Evolutionary conservation across 306 rosid species (phyloP), one percentile per base, ranked within the genome.

Genomic region (Quercus mongolica): DNA sequence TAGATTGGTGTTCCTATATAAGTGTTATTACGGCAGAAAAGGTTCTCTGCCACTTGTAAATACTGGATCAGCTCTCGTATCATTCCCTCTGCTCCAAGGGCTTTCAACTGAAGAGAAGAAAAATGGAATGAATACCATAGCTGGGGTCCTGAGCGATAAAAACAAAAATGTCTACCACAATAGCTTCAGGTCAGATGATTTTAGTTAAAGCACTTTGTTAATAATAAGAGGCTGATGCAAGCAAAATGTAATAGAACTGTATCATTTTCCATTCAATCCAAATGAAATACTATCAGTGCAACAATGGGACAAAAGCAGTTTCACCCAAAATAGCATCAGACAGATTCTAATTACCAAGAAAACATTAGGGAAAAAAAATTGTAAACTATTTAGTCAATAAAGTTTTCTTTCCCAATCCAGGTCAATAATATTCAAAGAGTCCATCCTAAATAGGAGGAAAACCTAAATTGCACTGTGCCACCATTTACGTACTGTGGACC

Each of bases 51-150:
- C 80, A 82, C 83, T 9, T 82, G 79, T 74, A 94, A 89, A 84
- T 91, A 91, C 56, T 87, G 88, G 78, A 92, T 79, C 84, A 92
- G 71, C 81, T 82, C 91, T 82, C 67, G 78, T 77, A 79, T 86
- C 97, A 94, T 94, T 74, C 91, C 89, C 83, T 92, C 97, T 74
- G 87, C 86, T 79, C 98, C 98, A 62, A 94, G 86, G 85, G 93
- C 94, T 71, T 78, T 91, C 86, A 94, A 76, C 98, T 91, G 87
- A 70, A 61, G 46, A 61, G 41, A 23, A 4, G 26, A 74, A 82
- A 56, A 83, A 9, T 15, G 30, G 38, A 69, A 58, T 57, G 76
- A 68, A 57, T 63, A 6, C 52, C 72, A 84, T 15, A 35, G 51
- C 56, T 17, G 63, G 74, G 63, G 84, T 79, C 56, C 54, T 44